phyloP scores from a whole-genome alignment of 2,329 filamentous ascomycete species.

The Lizonia empirigonia region DNA sequence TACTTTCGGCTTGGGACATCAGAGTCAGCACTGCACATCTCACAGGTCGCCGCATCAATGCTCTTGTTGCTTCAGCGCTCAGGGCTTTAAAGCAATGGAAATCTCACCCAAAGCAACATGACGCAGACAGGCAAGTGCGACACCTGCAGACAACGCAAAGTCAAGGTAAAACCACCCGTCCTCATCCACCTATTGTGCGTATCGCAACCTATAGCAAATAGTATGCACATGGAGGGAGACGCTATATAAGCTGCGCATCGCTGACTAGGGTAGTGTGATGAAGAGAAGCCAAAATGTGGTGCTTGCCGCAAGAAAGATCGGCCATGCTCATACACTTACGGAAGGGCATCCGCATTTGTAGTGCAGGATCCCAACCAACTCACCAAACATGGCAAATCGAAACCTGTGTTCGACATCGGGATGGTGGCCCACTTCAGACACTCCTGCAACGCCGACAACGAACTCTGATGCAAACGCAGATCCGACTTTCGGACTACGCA shows the following conservation, averaged over 20 bases:
- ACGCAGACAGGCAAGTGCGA: constrained; percentile 42
- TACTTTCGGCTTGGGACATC: background rate
- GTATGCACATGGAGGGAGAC: background rate
- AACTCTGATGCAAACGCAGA: constrained; percentile 14
- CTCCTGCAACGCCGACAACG: constrained; percentile 8
- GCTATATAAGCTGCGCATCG: background rate
- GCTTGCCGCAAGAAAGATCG: constrained; percentile 38
- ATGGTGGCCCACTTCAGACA: constrained; percentile 23
- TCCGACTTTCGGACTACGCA: constrained; percentile 1
- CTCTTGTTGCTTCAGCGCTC: background rate
- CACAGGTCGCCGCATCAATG: background rate
- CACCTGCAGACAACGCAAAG: constrained; percentile 39
- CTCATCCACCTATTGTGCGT: background rate
- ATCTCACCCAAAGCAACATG: constrained; percentile 17
- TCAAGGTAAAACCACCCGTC: constrained; percentile 29
- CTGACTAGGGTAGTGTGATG: constrained; percentile 34
- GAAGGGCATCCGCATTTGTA: constrained; percentile 34
- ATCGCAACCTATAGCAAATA: background rate
- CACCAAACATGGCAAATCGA: constrained; percentile 36
- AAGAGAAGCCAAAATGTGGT: constrained; percentile 36
- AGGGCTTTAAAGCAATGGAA: background rate
- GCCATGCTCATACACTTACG: constrained; percentile 35
- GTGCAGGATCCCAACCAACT: constrained; percentile 37
- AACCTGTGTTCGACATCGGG: constrained; percentile 31
- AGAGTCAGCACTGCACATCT: background rate